Conservation (phyloP, 148 eudicot genomes). For the Polygonum maritimum region DNA sequence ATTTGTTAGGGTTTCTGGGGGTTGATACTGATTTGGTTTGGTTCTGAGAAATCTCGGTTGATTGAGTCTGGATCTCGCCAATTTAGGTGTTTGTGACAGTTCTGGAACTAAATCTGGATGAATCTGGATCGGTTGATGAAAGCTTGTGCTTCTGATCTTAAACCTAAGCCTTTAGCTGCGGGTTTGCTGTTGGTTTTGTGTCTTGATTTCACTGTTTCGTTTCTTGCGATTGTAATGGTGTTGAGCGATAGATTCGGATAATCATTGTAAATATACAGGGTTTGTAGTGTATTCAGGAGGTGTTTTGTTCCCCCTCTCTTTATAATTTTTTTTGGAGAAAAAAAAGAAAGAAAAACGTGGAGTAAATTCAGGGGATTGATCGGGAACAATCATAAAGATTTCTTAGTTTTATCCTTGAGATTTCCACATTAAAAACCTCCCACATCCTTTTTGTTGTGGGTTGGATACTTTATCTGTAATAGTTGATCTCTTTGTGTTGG, state of each 20-base stretch:
- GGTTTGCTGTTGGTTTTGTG: slow-evolving; percentile 15
- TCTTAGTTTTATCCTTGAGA: slow-evolving; percentile 4
- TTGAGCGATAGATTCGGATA: slow-evolving; percentile 7
- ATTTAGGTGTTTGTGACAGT: slow-evolving; percentile 15
- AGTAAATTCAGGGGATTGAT: slow-evolving; percentile 14
- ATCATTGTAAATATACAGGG: slow-evolving; percentile 6
- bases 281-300: slow-evolving; percentile 7
- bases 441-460: slow-evolving; percentile 54
- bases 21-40: slow-evolving; percentile 2
- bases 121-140: slow-evolving; percentile 28
- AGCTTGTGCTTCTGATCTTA: slow-evolving; percentile 6
- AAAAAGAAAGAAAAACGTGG: neutral
- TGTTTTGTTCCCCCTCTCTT: neutral
- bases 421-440: slow-evolving; percentile 12
- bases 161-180: neutral
- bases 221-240: slow-evolving; percentile 23
- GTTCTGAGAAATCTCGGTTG: slow-evolving; percentile 12
- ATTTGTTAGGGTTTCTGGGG: neutral
- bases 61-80: slow-evolving; percentile 26
- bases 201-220: slow-evolving; percentile 7
- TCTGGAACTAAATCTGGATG: slow-evolving; percentile 28
- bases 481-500: slow-evolving; percentile 8
- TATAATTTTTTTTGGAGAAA: neutral
- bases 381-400: slow-evolving; percentile 8
- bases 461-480: slow-evolving; percentile 14